Evolutionary conservation across 331 rosid genomes (phyloP).

Genomic region (Rhamnella rubrinervis): DNA sequence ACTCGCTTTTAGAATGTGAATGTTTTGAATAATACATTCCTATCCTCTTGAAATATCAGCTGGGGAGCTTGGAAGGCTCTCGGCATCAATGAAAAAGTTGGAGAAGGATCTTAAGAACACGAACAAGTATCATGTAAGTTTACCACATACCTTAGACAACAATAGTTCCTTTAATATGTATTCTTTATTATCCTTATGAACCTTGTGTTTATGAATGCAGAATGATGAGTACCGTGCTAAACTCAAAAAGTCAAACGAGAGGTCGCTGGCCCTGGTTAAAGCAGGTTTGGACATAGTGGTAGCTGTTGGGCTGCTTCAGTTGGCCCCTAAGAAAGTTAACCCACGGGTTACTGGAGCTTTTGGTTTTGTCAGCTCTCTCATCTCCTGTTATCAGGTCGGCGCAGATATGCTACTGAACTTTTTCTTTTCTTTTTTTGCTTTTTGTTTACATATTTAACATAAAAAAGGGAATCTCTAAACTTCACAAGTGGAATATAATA

Average conservation of each 20-base stretch:
- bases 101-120: conserved; percentile 66
- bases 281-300: conserved; percentile 79
- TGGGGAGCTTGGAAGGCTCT: conserved; percentile 95
- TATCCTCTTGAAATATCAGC: conserved; percentile 37
- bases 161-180: neutral
- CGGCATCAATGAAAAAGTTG: conserved; percentile 71
- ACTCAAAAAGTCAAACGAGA: conserved; percentile 67
- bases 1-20: neutral
- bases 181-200: neutral
- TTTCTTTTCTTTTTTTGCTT: neutral
- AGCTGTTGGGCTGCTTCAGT: conserved; percentile 86
- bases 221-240: conserved; percentile 72
- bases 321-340: conserved; percentile 85
- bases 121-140: conserved; percentile 65
- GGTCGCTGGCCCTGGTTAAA: conserved; percentile 81
- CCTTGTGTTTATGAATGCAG: conserved; percentile 41
- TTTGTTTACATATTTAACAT: neutral
- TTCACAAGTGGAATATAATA: neutral
- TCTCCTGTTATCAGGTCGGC: conserved; percentile 87
- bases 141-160: neutral
- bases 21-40: conserved; percentile 19
- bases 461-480: neutral
- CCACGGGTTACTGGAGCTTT: conserved; percentile 94
- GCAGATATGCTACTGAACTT: neutral
- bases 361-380: conserved; percentile 76